Percentiles rank a stretch among this genome's conserved stretches.
Conservation (phyloP, 192 early-diverging fungal species). For the Linnemannia hyalina region DNA sequence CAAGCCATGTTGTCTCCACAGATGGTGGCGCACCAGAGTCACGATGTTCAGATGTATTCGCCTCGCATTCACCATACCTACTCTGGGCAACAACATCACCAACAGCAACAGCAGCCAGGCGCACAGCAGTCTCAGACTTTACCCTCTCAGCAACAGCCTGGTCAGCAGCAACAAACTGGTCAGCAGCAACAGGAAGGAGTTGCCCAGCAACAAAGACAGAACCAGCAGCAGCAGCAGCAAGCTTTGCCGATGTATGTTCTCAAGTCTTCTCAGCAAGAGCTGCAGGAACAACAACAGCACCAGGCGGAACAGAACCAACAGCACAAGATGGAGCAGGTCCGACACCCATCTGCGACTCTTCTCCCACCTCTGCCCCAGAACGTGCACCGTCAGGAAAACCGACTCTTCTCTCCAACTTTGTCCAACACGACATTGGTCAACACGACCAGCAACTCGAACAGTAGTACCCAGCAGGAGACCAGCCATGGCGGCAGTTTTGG, state of each 20-base stretch:
- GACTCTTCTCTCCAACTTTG: slow-evolving; percentile 27
- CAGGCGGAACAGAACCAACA: not conserved
- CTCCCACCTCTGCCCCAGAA: slow-evolving; percentile 28
- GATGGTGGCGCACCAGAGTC: slow-evolving; percentile 8
- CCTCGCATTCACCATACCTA: slow-evolving; percentile 6
- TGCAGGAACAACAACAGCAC: slow-evolving; percentile 18
- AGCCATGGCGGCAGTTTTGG: slow-evolving; percentile 14
- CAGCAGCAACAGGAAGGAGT: slow-evolving; percentile 2
- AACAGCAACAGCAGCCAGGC: not conserved
- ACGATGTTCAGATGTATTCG: slow-evolving; percentile 19
- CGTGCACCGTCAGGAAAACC: not conserved
- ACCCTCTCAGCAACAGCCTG: not conserved
- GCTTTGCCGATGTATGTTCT: not conserved
- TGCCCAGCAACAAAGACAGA: slow-evolving; percentile 1
- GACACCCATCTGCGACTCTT: slow-evolving; percentile 19
- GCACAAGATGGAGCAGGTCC: not conserved
- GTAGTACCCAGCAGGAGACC: slow-evolving; percentile 30
- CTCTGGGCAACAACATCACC: not conserved
- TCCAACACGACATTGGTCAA: slow-evolving; percentile 47
- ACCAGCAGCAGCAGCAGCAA: slow-evolving; percentile 16
- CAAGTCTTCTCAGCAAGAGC: not conserved
- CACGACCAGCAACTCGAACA: slow-evolving; percentile 14
- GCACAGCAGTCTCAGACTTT: not conserved
- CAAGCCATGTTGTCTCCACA: not conserved
- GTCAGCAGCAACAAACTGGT: too few relatives aligned